Evolutionary conservation across 768 basidiomycete genomes (phyloP).

Genomic region (Amanita subjunquillea): DNA sequence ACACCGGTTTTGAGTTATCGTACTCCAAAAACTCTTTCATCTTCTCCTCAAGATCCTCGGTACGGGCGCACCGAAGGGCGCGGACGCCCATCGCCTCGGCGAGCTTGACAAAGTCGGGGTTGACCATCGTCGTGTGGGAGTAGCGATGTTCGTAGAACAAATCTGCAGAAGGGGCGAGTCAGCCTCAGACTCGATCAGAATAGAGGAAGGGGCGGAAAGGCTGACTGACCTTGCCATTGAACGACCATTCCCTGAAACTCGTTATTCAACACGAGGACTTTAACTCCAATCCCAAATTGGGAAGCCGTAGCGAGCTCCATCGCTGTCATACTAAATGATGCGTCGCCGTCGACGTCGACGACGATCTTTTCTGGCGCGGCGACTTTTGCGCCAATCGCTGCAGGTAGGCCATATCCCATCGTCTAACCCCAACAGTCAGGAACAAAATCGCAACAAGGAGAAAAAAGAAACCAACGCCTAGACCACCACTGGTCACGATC

Average conservation of each 20-base stretch:
- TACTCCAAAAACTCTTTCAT: constrained; percentile 99
- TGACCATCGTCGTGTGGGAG: constrained; percentile 91
- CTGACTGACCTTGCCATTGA: constrained; percentile 87
- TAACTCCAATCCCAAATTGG: constrained; percentile 89
- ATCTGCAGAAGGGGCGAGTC: constrained; percentile 28
- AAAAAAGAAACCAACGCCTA: constrained; percentile 58
- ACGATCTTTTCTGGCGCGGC: constrained; percentile 90
- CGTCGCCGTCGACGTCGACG: constrained; percentile 95
- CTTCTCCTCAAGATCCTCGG: constrained; percentile 78
- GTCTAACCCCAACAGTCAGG: constrained; percentile 39
- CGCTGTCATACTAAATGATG: constrained; percentile 98
- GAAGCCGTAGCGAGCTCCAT: constrained; percentile 97
- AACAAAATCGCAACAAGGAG: constrained; percentile 5
- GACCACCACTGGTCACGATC: constrained; percentile 89
- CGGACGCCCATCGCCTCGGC: constrained; percentile 90
- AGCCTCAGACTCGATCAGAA: constrained; percentile 5
- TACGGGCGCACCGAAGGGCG: constrained; percentile 64
- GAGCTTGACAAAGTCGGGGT: constrained; percentile 90
- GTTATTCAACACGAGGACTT: constrained; percentile 88
- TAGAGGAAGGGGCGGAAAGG: neutral
- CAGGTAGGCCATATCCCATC: constrained; percentile 96
- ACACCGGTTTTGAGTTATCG: constrained; percentile 73
- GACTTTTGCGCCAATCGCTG: constrained; percentile 95
- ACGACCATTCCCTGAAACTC: constrained; percentile 99
- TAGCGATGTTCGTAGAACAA: constrained; percentile 97